phyloP scores from a whole-genome alignment of 2,329 filamentous ascomycete species.

The Alternaria metachromatica region DNA sequence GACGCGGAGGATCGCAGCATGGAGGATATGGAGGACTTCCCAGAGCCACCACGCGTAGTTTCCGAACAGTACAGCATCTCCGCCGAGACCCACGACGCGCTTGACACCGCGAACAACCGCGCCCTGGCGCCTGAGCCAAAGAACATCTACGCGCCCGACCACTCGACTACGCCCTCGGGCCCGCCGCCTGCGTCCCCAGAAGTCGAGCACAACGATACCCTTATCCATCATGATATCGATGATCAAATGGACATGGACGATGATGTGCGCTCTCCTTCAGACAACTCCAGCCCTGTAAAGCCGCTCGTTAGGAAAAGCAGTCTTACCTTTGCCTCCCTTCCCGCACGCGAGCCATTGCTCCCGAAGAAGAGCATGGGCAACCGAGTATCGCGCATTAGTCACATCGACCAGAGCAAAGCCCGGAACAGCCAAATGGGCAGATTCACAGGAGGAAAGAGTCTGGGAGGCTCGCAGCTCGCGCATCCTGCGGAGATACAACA shows the following conservation, averaged over 20 bases:
- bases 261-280: constrained; percentile 67
- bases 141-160: constrained; percentile 21
- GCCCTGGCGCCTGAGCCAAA: constrained; percentile 33
- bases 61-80: constrained; percentile 44
- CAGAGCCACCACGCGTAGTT: constrained; percentile 26
- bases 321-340: constrained; percentile 90
- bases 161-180: constrained; percentile 30
- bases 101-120: constrained; percentile 33
- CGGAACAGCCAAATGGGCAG: constrained; percentile 76
- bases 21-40: constrained; percentile 27
- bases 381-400: constrained; percentile 76
- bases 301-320: constrained; percentile 90
- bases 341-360: constrained; percentile 84
- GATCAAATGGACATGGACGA: constrained; percentile 57
- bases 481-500: constrained; percentile 44
- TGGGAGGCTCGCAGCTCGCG: constrained; percentile 58
- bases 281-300: constrained; percentile 75
- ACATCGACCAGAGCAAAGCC: constrained; percentile 69
- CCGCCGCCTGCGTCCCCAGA: constrained; percentile 33
- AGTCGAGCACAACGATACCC: constrained; percentile 34
- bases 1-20: constrained; percentile 26
- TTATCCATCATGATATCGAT: constrained; percentile 42
- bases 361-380: constrained; percentile 82
- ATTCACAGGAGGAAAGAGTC: constrained; percentile 72
- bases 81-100: constrained; percentile 41